Percentiles rank a stretch among this genome's conserved stretches.
phyloP scores from a whole-genome alignment of 2,329 filamentous ascomycete genomes.

The Zymoseptoria brevis region DNA sequence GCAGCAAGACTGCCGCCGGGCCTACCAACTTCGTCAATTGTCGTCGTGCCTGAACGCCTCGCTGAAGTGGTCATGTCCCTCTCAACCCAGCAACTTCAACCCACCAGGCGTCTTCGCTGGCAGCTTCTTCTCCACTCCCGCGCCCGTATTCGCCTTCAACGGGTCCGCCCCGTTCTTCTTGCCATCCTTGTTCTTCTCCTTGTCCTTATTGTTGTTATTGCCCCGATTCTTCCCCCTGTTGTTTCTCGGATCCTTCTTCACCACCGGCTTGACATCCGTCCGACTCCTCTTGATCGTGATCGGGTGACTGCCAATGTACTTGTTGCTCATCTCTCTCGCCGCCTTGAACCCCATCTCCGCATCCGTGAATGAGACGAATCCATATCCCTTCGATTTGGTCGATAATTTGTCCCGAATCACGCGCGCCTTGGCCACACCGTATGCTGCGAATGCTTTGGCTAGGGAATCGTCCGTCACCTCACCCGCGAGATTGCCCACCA shows the following conservation, averaged over 20 bases:
- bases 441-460: constrained; percentile 85
- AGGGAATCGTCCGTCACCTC: constrained; percentile 96
- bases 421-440: constrained; percentile 86
- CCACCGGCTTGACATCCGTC: constrained; percentile 77
- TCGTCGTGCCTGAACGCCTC: constrained; percentile 4
- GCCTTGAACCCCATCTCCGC: constrained; percentile 95
- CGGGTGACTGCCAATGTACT: constrained; percentile 97
- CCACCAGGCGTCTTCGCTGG: constrained; percentile 17
- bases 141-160: constrained; percentile 30
- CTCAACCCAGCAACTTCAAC: constrained; percentile 24
- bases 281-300: constrained; percentile 70
- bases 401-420: constrained; percentile 94
- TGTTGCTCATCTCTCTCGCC: constrained; percentile 96
- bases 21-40: background rate
- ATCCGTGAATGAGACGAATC: constrained; percentile 92
- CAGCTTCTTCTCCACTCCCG: constrained; percentile 26
- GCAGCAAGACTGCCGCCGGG: background rate
- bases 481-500: constrained; percentile 92
- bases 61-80: background rate
- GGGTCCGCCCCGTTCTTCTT: constrained; percentile 33
- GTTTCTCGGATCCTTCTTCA: constrained; percentile 41
- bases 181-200: constrained; percentile 32
- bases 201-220: constrained; percentile 29
- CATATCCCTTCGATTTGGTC: constrained; percentile 91
- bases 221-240: constrained; percentile 48